Evolutionary conservation across 345 rosid genomes (phyloP).

Genomic region (Boechera stricta): DNA sequence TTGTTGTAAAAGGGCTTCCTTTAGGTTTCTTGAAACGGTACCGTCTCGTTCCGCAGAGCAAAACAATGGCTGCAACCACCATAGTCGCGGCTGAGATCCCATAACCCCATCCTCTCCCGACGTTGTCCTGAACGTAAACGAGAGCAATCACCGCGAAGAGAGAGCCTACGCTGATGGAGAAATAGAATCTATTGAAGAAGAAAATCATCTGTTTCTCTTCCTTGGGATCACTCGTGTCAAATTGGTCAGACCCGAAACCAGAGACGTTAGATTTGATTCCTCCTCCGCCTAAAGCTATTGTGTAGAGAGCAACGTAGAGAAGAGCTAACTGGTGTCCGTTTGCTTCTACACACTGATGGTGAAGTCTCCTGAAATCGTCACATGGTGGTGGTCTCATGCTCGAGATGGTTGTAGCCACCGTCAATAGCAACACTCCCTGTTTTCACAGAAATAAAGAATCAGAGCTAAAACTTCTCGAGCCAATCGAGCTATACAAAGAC

Average conservation of each 20-base stretch:
- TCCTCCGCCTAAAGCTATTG: conserved; percentile 82
- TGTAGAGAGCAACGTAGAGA: conserved; percentile 81
- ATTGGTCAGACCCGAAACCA: conserved; percentile 92
- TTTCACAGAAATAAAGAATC: conserved; percentile 8
- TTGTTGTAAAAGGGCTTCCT: conserved; percentile 86
- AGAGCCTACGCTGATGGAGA: conserved; percentile 78
- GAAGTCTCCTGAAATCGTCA: conserved; percentile 56
- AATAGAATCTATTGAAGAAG: conserved; percentile 80
- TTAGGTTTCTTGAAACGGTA: conserved; percentile 79
- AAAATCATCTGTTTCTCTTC: conserved; percentile 80
- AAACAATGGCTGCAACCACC: conserved; percentile 63
- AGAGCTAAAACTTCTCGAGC: neutral
- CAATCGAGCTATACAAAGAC: neutral
- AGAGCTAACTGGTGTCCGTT: conserved; percentile 67
- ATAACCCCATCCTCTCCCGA: conserved; percentile 95
- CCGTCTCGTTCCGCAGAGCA: conserved; percentile 62
- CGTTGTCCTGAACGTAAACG: conserved; percentile 84
- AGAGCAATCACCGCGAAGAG: conserved; percentile 75
- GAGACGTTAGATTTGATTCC: conserved; percentile 96
- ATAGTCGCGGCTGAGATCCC: conserved; percentile 87
- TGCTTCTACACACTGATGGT: conserved; percentile 73
- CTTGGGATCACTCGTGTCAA: conserved; percentile 71
- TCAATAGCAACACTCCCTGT: conserved; percentile 72
- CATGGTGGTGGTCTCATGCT: conserved; percentile 87
- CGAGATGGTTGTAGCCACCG: conserved; percentile 69